A percentile compares a stretch with the other conserved stretches of the same genome.
phyloP scores from a whole-genome alignment of 2,329 filamentous ascomycete species.

The Fusarium longipes region DNA sequence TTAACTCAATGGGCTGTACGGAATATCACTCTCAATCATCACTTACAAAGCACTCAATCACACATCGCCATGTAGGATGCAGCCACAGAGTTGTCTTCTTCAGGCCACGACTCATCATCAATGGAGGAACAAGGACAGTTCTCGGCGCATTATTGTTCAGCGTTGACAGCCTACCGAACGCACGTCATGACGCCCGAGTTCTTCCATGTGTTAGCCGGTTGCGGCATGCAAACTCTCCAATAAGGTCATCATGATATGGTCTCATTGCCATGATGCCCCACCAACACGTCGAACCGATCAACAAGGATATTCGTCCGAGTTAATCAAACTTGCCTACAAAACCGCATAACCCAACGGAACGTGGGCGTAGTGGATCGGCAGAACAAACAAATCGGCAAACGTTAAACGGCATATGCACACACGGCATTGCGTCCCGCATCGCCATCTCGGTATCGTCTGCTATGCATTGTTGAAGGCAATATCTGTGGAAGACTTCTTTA shows the following conservation, averaged over 20 bases:
- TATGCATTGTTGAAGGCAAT: constrained; percentile 10
- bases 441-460: constrained; percentile 22
- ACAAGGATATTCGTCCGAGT: constrained; percentile 28
- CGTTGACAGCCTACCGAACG: neutral
- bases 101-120: neutral
- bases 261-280: constrained; percentile 9
- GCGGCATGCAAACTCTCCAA: neutral
- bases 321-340: constrained; percentile 35
- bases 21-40: neutral
- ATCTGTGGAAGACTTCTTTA: neutral
- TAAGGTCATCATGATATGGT: neutral
- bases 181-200: neutral
- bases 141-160: neutral
- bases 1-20: neutral
- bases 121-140: neutral
- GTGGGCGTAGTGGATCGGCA: constrained; percentile 29
- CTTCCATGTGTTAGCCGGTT: neutral
- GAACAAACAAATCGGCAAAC: constrained; percentile 15
- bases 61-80: neutral
- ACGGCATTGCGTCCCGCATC: constrained; percentile 42
- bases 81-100: neutral
- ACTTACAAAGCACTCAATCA: neutral
- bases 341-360: neutral
- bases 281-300: constrained; percentile 9
- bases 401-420: constrained; percentile 24